A percentile compares a stretch with the other conserved stretches of the same genome.
phyloP scores from a whole-genome alignment of 2,329 filamentous ascomycete species.

The Monosporascus sp. region DNA sequence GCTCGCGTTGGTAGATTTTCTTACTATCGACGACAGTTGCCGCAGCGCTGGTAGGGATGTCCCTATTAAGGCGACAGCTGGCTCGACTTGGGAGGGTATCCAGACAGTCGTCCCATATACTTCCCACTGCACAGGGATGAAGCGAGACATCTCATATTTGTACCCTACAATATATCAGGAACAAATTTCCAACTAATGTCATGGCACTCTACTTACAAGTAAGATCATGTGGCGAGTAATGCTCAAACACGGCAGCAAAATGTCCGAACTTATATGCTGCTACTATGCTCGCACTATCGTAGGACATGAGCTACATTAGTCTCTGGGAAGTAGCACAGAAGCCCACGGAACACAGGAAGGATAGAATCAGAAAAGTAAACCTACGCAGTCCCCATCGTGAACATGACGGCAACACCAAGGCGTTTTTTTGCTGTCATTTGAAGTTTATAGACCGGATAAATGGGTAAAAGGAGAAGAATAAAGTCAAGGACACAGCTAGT shows the following conservation, averaged over 20 bases:
- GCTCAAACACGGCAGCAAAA: conserved; percentile 8
- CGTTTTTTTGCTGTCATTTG: conserved; percentile 15
- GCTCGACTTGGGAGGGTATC: conserved; percentile 22
- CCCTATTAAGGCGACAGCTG: conserved; percentile 20
- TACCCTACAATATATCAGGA: conserved; percentile 5
- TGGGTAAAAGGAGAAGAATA: conserved; percentile 18
- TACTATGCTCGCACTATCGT: conserved; percentile 12
- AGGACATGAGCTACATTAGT: background rate
- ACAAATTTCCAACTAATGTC: background rate
- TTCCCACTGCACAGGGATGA: conserved; percentile 20
- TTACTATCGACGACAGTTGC: background rate
- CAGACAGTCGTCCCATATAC: conserved; percentile 20
- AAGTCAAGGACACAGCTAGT: conserved; percentile 19
- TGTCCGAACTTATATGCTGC: conserved; percentile 18
- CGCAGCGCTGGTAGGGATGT: conserved; percentile 16
- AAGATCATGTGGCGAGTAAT: conserved; percentile 9
- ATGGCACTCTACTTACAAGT: conserved; percentile 9
- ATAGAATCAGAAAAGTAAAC: background rate
- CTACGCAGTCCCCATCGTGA: conserved; percentile 15
- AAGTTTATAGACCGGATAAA: conserved; percentile 15
- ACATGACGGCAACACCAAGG: conserved; percentile 13
- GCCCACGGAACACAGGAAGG: too few relatives aligned
- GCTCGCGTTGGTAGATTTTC: too few relatives aligned
- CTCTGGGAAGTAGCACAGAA: background rate
- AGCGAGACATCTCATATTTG: conserved; percentile 12